Evolutionary conservation across 2,329 filamentous ascomycete genomes (phyloP).

Genomic region (Raffaelea albimanens): DNA sequence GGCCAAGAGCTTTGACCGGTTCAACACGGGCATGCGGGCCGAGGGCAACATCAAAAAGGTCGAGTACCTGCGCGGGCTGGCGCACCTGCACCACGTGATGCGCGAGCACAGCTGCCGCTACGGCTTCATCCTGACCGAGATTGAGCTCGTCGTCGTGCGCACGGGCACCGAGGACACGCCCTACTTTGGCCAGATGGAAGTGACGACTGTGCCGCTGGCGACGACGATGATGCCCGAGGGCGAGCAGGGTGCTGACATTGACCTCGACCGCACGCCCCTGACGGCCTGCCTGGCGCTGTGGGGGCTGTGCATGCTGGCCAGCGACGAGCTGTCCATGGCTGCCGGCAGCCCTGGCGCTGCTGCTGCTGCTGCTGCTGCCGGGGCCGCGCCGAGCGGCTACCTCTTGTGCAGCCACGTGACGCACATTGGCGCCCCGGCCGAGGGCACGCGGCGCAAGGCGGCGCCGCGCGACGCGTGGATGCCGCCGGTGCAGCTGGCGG

Average conservation of each 20-base stretch:
- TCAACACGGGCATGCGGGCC: conserved; percentile 89
- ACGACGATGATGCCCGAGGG: conserved; percentile 20
- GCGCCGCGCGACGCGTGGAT: conserved; percentile 66
- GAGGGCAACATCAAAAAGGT: conserved; percentile 79
- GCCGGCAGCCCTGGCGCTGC: neutral
- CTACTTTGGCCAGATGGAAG: conserved; percentile 82
- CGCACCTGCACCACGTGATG: conserved; percentile 84
- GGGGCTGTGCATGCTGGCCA: conserved; percentile 52
- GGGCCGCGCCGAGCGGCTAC: conserved; percentile 35
- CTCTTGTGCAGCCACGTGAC: conserved; percentile 42
- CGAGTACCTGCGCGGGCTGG: conserved; percentile 77
- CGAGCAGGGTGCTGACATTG: conserved; percentile 19
- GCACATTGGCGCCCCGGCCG: conserved; percentile 67
- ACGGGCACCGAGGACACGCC: conserved; percentile 64
- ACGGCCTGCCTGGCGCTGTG: conserved; percentile 68
- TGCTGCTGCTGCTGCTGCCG: neutral
- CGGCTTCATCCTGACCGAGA: conserved; percentile 93
- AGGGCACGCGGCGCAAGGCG: conserved; percentile 61
- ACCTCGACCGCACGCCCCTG: conserved; percentile 33
- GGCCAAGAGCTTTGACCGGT: conserved; percentile 86
- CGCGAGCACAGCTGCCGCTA: conserved; percentile 89
- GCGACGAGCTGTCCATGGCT: conserved; percentile 20
- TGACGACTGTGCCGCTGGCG: conserved; percentile 48
- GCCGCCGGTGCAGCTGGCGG: conserved; percentile 59
- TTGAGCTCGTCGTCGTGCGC: conserved; percentile 84